Percentiles rank a stretch among this genome's conserved stretches.
These are phyloP conservation scores for Helichrysum umbraculigerum DNA, from an alignment of 129 eudicot species.

Conservation along the genomic window DNA sequence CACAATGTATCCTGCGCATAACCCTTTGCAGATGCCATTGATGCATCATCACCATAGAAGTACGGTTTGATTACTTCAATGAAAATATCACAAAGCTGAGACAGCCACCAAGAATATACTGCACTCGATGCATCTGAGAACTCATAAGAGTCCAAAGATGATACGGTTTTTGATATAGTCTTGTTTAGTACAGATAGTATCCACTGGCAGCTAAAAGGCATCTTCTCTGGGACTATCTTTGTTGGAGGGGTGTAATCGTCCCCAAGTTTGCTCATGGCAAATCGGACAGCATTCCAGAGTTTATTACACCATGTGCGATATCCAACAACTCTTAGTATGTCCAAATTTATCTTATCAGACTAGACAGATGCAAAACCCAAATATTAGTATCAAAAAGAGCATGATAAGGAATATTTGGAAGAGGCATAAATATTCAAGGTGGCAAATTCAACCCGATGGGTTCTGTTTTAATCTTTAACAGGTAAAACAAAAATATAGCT, in stretches of 20 bases:
- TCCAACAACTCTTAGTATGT: slow-evolving; percentile 86
- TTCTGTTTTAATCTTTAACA: neutral
- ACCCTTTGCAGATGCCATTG: slow-evolving; percentile 41
- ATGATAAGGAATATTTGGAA: too few species aligned
- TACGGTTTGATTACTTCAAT: slow-evolving; percentile 87
- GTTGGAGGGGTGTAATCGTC: slow-evolving; percentile 78
- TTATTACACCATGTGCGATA: slow-evolving; percentile 95
- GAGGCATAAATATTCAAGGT: neutral
- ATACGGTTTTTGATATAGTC: slow-evolving; percentile 63
- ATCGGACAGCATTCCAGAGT: slow-evolving; percentile 87
- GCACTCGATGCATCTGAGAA: slow-evolving; percentile 95
- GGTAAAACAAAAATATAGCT: neutral
- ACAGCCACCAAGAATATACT: slow-evolving; percentile 88
- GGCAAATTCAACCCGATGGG: neutral
- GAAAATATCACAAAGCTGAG: slow-evolving; percentile 80
- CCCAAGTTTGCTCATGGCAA: slow-evolving; percentile 92
- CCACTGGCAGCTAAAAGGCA: slow-evolving; percentile 95
- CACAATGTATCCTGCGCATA: slow-evolving; percentile 81
- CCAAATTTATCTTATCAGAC: slow-evolving; percentile 95
- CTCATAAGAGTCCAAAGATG: slow-evolving; percentile 67
- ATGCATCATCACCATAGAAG: slow-evolving; percentile 55
- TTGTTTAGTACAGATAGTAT: slow-evolving; percentile 85
- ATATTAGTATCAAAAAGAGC: slow-evolving; percentile 18
- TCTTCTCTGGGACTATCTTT: slow-evolving; percentile 36
- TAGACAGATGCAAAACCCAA: slow-evolving; percentile 26